A percentile compares a stretch with the other conserved stretches of the same genome.
Evolutionary conservation across 352 stramenopile species (phyloP).

Genomic region (Phytophthora uliginosa): DNA sequence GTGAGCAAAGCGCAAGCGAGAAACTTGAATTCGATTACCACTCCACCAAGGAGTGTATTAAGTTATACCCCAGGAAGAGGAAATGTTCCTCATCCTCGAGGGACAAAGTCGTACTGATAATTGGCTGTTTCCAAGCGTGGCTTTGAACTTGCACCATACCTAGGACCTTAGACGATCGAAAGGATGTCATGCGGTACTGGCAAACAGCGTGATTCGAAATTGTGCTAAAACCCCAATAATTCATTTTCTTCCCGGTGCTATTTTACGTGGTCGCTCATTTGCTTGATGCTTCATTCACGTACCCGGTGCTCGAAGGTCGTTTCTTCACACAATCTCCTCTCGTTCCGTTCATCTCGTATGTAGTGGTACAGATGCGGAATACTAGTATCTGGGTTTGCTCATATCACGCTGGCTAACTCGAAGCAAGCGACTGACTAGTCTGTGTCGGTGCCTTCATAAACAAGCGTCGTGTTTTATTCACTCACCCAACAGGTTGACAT

Average conservation of each 20-base stretch:
- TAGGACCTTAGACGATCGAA: constrained; percentile 20
- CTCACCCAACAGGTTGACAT: background rate
- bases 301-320: too few relatives aligned
- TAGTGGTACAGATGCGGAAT: too few relatives aligned
- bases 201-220: constrained; percentile 38
- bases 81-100: constrained; percentile 1
- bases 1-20: constrained; percentile 18
- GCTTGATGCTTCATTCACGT: too few relatives aligned
- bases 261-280: too few relatives aligned
- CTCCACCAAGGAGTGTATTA: constrained; percentile 18
- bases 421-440: background rate
- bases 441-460: constrained; percentile 47
- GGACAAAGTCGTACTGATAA: constrained; percentile 13
- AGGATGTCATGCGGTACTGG: constrained; percentile 28
- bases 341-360: too few relatives aligned
- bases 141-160: constrained; percentile 6
- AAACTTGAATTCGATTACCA: constrained; percentile 37
- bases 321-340: too few relatives aligned
- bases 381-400: too few relatives aligned
- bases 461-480: constrained; percentile 19
- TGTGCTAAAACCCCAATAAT: constrained; percentile 16
- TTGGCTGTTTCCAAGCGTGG: constrained; percentile 17
- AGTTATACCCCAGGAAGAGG: too few relatives aligned
- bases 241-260: too few relatives aligned
- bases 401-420: too few relatives aligned